Percentiles rank a stretch among this genome's conserved stretches.
Conservation (phyloP, 352 stramenopile genomes). For the Aphanomyces stellatus region DNA sequence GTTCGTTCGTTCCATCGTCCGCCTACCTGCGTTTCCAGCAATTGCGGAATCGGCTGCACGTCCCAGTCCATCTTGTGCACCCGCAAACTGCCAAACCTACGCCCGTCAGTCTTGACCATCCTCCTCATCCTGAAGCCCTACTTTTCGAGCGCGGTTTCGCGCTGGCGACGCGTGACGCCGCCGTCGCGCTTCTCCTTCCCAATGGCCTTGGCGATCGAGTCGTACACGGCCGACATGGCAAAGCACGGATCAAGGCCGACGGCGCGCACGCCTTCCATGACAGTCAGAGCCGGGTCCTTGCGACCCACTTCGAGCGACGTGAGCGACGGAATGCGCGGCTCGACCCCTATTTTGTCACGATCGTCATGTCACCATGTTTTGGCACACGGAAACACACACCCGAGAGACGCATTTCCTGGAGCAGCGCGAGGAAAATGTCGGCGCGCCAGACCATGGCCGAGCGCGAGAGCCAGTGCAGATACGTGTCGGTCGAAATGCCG, state of each 20-base stretch:
- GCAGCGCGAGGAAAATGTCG: slow-evolving; percentile 76
- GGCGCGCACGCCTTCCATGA: slow-evolving; percentile 81
- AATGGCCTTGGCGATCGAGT: slow-evolving; percentile 54
- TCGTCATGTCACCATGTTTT: not conserved
- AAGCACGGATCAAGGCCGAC: slow-evolving; percentile 79
- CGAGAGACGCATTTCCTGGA: slow-evolving; percentile 81
- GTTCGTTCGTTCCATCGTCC: not conserved
- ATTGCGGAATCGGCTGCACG: slow-evolving; percentile 64
- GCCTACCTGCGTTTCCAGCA: slow-evolving; percentile 77
- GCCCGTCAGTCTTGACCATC: not conserved
- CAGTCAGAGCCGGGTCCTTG: slow-evolving; percentile 72
- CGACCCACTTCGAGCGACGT: slow-evolving; percentile 76
- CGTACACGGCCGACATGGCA: slow-evolving; percentile 77
- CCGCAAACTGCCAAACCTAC: slow-evolving; percentile 3
- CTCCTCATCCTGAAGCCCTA: not conserved
- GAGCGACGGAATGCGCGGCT: slow-evolving; percentile 74
- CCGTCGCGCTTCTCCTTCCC: not conserved
- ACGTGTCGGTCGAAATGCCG: slow-evolving; percentile 55
- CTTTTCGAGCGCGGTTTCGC: slow-evolving; percentile 8
- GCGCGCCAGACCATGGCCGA: slow-evolving; percentile 69
- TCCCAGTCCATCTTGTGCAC: slow-evolving; percentile 47
- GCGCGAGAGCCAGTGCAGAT: slow-evolving; percentile 79
- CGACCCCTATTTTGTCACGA: slow-evolving; percentile 27
- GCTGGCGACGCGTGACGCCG: not conserved
- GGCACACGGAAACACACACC: not conserved